A percentile compares a stretch with the other conserved stretches of the same genome.
Evolutionary conservation across 306 rosid genomes (phyloP).

Genomic region (Neltuma alba): DNA sequence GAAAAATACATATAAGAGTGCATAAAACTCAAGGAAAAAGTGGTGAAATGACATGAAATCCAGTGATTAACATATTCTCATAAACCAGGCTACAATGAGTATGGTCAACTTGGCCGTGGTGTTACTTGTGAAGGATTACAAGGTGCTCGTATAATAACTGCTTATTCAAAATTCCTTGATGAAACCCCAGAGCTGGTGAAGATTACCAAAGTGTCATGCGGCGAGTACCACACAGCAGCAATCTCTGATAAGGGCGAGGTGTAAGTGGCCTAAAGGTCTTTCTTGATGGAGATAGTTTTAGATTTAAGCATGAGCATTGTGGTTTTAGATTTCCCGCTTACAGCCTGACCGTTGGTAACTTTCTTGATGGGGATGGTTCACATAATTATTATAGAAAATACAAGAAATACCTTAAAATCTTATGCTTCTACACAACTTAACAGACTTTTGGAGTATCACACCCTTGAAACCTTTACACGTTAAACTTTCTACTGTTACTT

Average conservation of each 20-base stretch:
- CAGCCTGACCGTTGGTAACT: too few relatives aligned
- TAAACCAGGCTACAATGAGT: conserved; percentile 94
- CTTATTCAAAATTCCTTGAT: conserved; percentile 89
- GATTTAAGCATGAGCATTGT: conserved; percentile 61
- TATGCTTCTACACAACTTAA: neutral
- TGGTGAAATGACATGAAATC: too few relatives aligned
- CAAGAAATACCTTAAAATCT: neutral
- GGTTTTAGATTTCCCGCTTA: too few relatives aligned
- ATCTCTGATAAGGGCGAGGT: conserved; percentile 91
- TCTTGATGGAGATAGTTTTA: conserved; percentile 66
- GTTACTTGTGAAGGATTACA: conserved; percentile 93
- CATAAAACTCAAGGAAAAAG: too few relatives aligned
- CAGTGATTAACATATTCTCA: too few relatives aligned
- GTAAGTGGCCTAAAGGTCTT: conserved; percentile 84
- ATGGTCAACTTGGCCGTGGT: conserved; percentile 98
- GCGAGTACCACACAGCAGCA: conserved; percentile 97
- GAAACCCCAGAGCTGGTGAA: conserved; percentile 93
- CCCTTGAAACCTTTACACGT: neutral
- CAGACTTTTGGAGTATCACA: neutral
- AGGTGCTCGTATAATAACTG: conserved; percentile 74
- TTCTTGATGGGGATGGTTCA: too few relatives aligned
- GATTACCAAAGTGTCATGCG: conserved; percentile 92
- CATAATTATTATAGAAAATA: neutral
- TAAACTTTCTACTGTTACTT: neutral
- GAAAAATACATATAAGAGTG: too few relatives aligned